Percentiles rank a stretch among this genome's conserved stretches.
These are phyloP conservation scores for Termitomyces bulborhizus DNA, from an alignment of 768 basidiomycete genomes.

Conservation along the genomic window DNA sequence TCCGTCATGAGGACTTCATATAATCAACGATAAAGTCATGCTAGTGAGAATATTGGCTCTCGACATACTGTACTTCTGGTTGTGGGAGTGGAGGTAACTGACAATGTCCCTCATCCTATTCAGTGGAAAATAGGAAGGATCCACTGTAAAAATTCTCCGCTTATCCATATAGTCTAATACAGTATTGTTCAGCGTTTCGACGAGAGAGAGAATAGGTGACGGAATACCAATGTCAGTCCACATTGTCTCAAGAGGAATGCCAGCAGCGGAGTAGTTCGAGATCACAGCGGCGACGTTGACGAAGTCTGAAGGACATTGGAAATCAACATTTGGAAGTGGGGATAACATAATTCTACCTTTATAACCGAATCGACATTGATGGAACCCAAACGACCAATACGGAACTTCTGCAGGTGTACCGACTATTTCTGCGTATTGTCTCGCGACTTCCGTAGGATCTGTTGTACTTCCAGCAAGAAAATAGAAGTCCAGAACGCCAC, in stretches of 20 bases:
- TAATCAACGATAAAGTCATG: background rate
- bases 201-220: background rate
- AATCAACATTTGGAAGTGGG: background rate
- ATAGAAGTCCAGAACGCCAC: conserved; percentile 74
- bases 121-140: conserved; percentile 63
- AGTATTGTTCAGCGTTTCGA: background rate
- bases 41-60: background rate
- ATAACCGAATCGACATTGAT: conserved; percentile 71
- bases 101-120: conserved; percentile 61
- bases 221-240: conserved; percentile 66
- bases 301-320: conserved; percentile 35
- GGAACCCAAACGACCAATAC: conserved; percentile 68
- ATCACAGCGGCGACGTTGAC: conserved; percentile 59
- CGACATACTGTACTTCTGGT: conserved; percentile 50
- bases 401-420: conserved; percentile 68
- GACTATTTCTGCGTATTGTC: conserved; percentile 64
- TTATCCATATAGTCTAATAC: conserved; percentile 59
- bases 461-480: conserved; percentile 64
- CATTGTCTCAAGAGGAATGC: conserved; percentile 71
- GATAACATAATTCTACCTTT: conserved; percentile 31
- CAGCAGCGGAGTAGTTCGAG: conserved; percentile 50
- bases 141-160: conserved; percentile 63
- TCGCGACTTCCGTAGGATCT: conserved; percentile 50
- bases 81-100: conserved; percentile 48
- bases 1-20: conserved; percentile 64